Base-by-base conservation (phyloP, 176 grass and related monocot species). In the Aegilops sharonensis region DNA sequence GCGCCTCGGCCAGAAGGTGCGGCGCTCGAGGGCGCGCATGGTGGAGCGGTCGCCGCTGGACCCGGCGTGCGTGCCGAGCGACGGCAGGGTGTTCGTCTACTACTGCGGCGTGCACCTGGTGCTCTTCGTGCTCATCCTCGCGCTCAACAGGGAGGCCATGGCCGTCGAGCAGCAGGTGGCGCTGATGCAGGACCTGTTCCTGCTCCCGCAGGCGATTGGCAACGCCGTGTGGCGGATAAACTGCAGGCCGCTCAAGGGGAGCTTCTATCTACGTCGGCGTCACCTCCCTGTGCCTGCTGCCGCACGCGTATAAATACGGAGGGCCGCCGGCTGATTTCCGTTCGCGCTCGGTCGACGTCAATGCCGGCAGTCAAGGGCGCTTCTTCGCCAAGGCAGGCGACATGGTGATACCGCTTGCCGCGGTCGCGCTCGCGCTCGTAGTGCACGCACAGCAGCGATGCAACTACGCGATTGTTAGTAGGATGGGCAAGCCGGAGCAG, bases 131-230 rank as follows among this genome's bases (percentile, higher is more conserved):
- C 34, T 79, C 52, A 10, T 78, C 60, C 60, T 64, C 77, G 87
- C 89, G 69, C 61, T 90, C 64, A 85, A 31, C 56, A 70, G 70
- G 43, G 64, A 75, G 64, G 88, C 21, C 65, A 63, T 82, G 50
- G 60, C 84, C 21, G 60, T 86, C 14, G 88, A 86, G 81, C 82
- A 86, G 78, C 82, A 90, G 63, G 61, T 90, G 43, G 85, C 85
- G 4, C 42, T 90, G 21, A 39, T 81, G 50, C 85, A 90, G 78
- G 88, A 93, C n/a, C 78, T 88, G 43, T 88, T 93, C 64, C 61
- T 93, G 14, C 88, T 90, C 50, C 88, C 85, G 78, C 91, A 90
- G 81, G 81, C 90, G 25, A 83, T 93, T 25, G 85, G 81, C 62
- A 93, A 93, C 52, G 65, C 85, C 72, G 47, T 83, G 70, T 90